These are phyloP conservation scores for Kwoniella europaea DNA, from an alignment of 768 basidiomycete genomes.

Conservation along the genomic window DNA sequence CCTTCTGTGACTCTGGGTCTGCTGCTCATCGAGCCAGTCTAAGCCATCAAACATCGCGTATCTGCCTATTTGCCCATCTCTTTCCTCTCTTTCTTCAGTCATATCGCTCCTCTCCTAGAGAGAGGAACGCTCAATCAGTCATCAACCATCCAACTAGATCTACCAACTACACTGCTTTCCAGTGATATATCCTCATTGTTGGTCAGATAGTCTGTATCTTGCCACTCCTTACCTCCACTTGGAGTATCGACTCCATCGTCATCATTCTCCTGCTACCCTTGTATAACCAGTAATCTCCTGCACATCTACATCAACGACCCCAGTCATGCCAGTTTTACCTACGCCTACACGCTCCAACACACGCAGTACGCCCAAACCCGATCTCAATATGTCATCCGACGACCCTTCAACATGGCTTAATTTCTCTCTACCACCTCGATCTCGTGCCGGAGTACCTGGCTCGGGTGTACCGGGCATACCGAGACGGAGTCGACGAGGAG, in stretches of 20 bases:
- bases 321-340: conserved; percentile 21
- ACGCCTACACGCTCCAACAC: neutral
- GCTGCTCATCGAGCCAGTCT: too few species aligned
- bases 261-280: neutral
- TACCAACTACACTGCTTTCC: neutral
- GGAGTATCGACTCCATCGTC: neutral
- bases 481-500: conserved; percentile 73
- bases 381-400: conserved; percentile 20
- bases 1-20: neutral
- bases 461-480: conserved; percentile 59
- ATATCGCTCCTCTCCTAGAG: conserved; percentile 25
- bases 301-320: neutral
- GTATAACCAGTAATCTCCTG: neutral
- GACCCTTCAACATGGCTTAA: conserved; percentile 66
- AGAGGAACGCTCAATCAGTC: conserved; percentile 9
- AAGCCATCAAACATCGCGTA: neutral
- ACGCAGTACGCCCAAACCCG: conserved; percentile 15
- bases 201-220: conserved; percentile 2
- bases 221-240: conserved; percentile 9
- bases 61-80: neutral
- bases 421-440: conserved; percentile 85
- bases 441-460: conserved; percentile 60
- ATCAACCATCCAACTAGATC: neutral
- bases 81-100: neutral
- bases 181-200: neutral